Percentiles rank a stretch among this genome's conserved stretches.
Conservation (phyloP, 2,329 filamentous ascomycete species). For the Pseudogymnoascus sp. region DNA sequence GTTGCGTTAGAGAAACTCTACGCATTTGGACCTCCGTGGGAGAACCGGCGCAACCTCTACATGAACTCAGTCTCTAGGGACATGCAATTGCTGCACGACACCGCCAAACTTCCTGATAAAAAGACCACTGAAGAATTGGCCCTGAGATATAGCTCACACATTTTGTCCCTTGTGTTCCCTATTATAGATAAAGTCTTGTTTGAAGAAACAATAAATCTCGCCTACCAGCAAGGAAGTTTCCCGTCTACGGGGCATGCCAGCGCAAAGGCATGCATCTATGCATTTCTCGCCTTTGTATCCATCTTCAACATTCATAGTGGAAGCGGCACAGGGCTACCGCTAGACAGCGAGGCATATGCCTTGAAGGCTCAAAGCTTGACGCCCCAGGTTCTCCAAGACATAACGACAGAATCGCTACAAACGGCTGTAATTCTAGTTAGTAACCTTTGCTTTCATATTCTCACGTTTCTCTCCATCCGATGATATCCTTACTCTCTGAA, state of each 20-base stretch:
- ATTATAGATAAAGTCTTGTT: slow-evolving; percentile 42
- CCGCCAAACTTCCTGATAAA: background rate
- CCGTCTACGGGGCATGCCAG: slow-evolving; percentile 26
- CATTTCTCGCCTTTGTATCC: slow-evolving; percentile 38
- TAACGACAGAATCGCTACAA: slow-evolving; percentile 39
- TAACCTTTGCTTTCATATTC: slow-evolving; percentile 1
- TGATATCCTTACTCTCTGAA: background rate
- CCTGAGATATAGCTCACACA: background rate
- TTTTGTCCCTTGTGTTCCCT: slow-evolving; percentile 33
- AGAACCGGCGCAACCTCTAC: slow-evolving; percentile 20
- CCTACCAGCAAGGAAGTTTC: slow-evolving; percentile 31
- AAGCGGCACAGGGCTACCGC: slow-evolving; percentile 11
- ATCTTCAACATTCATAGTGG: slow-evolving; percentile 18
- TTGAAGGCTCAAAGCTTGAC: slow-evolving; percentile 37
- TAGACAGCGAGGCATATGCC: slow-evolving; percentile 37
- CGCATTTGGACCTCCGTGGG: background rate
- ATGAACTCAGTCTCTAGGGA: slow-evolving; percentile 11
- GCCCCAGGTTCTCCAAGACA: slow-evolving; percentile 36
- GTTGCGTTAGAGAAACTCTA: slow-evolving; percentile 20
- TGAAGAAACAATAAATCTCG: slow-evolving; percentile 36
- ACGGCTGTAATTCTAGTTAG: slow-evolving; percentile 43
- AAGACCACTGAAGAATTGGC: background rate
- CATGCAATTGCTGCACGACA: slow-evolving; percentile 32
- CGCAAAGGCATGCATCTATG: slow-evolving; percentile 41
- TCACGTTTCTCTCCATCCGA: background rate